Evolutionary conservation across 495 filamentous ascomycete species (phyloP), one percentile per base, ranked within the genome.

Genomic region (Annulohypoxylon moriforme): DNA sequence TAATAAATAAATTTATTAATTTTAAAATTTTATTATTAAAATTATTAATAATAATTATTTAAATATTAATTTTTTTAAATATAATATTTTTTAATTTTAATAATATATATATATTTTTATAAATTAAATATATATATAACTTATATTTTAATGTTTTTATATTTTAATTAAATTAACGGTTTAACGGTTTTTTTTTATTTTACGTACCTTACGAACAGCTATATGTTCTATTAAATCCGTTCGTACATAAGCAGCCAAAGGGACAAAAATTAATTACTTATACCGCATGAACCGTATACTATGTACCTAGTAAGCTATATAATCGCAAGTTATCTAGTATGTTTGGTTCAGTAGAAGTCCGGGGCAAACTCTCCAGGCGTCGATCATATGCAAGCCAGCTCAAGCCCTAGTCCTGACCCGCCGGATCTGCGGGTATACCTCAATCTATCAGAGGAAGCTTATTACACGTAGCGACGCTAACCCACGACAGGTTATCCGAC

Each of bases 321-420:
- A 61, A 42, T 50, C 52, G 67, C 52, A 20, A 3, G 6, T 22
- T 55, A 18, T 33, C 13, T n/a, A n/a, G n/a, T n/a, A 20, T 18
- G 18, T 29, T 50, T 46, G 63, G 52, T 18, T 57, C 27, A 31
- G 7, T 16, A 11, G 33, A 27, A 58, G 63, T 66, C 63, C 52
- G 62, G 63, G 60, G 60, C 52, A 53, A 40, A 42, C 8, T 66
- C 57, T 61, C 57, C 34, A 61, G 46, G 52, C 25, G 64, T 67
- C 69, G 69, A 67, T 67, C 63, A 63, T 72, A 61, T 72, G 69
- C 69, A 67, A 64, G 69, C 69, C 69, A 67, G 25, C 63, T 72
- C 58, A 67, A 49, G 49, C 59, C 53, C 67, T 24, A 52, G 24
- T 18, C 22, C 31, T 49, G 31, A 29, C 55, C 24, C 42, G 24